phyloP scores from a whole-genome alignment of 2,329 filamentous ascomycete genomes.

The Hypoxylon sp. region DNA sequence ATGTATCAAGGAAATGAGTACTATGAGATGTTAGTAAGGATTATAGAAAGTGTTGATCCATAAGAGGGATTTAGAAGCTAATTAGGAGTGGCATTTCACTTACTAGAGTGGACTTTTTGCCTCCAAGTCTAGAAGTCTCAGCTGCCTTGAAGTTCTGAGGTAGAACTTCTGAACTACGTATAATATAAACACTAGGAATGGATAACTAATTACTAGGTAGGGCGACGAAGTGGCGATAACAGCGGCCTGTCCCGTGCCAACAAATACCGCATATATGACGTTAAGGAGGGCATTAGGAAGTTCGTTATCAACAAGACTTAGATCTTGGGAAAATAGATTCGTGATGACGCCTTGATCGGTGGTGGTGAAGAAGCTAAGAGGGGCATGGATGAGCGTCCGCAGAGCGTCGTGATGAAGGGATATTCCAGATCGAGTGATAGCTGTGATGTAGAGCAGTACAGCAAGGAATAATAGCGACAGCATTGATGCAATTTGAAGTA shows the following conservation, averaged over 20 bases:
- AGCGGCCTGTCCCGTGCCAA: conserved; percentile 59
- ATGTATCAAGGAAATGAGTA: conserved; percentile 63
- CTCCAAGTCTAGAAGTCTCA: conserved; percentile 67
- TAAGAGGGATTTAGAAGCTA: neutral
- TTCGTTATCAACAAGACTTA: conserved; percentile 58
- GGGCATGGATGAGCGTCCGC: conserved; percentile 58
- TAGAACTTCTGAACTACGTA: conserved; percentile 66
- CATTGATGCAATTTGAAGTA: conserved; percentile 42
- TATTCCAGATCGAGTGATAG: conserved; percentile 40
- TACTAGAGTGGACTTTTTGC: conserved; percentile 65
- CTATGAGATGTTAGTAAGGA: conserved; percentile 31
- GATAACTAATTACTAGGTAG: conserved; percentile 62
- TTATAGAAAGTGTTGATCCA: too few species aligned
- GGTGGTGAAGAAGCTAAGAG: conserved; percentile 55
- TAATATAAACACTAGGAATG: conserved; percentile 58
- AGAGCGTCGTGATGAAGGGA: conserved; percentile 46
- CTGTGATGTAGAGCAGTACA: conserved; percentile 33
- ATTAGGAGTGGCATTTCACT: conserved; percentile 17
- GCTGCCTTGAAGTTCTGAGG: conserved; percentile 66
- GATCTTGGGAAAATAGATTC: conserved; percentile 60
- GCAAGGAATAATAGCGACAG: conserved; percentile 40
- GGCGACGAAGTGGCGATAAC: conserved; percentile 58
- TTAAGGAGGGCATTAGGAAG: conserved; percentile 53
- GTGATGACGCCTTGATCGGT: conserved; percentile 56
- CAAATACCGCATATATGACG: conserved; percentile 19